Percentiles rank a stretch among this genome's conserved stretches.
phyloP scores from a whole-genome alignment of 2,329 filamentous ascomycete species.

The Fusarium sp. region DNA sequence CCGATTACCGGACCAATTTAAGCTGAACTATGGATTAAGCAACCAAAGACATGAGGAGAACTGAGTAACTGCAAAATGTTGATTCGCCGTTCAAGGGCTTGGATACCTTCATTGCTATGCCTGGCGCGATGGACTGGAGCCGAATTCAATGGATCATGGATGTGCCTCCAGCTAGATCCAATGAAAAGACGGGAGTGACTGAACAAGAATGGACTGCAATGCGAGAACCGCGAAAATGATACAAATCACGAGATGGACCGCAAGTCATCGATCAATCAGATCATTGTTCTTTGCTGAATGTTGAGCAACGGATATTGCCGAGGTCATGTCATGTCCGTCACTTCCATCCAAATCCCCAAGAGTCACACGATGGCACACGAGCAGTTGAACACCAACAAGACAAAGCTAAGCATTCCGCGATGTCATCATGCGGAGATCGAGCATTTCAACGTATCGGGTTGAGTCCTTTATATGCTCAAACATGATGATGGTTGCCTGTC shows the following conservation, averaged over 20 bases:
- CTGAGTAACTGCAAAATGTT: rapidly evolving
- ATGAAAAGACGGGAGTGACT: not conserved
- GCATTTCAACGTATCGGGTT: conserved; percentile 3
- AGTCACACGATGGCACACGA: not conserved
- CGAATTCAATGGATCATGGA: not conserved
- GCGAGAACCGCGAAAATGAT: no score
- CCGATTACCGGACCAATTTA: no score
- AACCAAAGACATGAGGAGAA: rapidly evolving
- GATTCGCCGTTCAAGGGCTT: not conserved
- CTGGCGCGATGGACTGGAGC: no score
- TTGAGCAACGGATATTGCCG: not conserved
- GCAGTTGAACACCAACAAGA: not conserved
- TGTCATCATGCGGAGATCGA: conserved; percentile 5
- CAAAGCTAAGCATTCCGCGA: not conserved
- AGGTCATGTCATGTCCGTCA: not conserved
- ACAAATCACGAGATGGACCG: no score
- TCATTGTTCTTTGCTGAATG: rapidly evolving
- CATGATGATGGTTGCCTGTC: not conserved
- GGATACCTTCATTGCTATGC: not conserved
- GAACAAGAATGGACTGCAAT: not conserved
- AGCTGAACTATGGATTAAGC: not conserved
- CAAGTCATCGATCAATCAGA: no score
- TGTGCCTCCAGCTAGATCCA: not conserved
- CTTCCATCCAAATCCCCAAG: not conserved
- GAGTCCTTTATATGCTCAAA: not conserved